Evolutionary conservation across 495 filamentous ascomycete genomes (phyloP).

Genomic region (Aspergillus campestris): DNA sequence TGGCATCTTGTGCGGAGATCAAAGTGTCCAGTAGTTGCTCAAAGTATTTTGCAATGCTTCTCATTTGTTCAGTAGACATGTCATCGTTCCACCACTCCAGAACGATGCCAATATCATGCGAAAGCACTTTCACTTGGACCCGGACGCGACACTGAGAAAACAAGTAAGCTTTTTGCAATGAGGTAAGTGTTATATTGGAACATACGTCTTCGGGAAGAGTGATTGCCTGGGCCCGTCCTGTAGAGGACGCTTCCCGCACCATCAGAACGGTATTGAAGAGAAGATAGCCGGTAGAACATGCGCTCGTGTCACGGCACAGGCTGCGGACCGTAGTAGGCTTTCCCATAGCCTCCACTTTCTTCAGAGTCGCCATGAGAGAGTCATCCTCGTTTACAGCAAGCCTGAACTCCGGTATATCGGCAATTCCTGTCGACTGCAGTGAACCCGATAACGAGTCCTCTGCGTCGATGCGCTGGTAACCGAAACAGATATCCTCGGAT

Average conservation of each 20-base stretch:
- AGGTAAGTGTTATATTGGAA: background rate
- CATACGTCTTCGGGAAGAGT: constrained; percentile 29
- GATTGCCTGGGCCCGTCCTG: constrained; percentile 22
- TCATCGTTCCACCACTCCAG: constrained; percentile 40
- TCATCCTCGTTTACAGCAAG: constrained; percentile 27
- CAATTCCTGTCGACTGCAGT: constrained; percentile 13
- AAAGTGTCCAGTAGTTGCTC: constrained; percentile 23
- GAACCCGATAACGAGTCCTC: constrained; percentile 12
- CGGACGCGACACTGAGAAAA: constrained; percentile 33
- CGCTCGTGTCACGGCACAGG: constrained; percentile 1
- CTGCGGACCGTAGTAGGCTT: no score
- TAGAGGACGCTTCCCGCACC: constrained; percentile 20
- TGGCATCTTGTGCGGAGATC: constrained; percentile 19
- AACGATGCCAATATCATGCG: constrained; percentile 34
- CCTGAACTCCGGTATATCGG: constrained; percentile 13
- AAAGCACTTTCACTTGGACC: constrained; percentile 37
- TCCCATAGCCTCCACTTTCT: constrained; percentile 14
- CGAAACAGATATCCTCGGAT: constrained; percentile 48
- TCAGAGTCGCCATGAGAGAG: constrained; percentile 22
- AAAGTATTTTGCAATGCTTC: constrained; percentile 33
- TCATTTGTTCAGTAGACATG: constrained; percentile 37
- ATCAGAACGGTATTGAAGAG: constrained; percentile 35
- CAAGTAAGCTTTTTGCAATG: no score
- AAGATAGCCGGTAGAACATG: constrained; percentile 10
- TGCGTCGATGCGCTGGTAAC: constrained; percentile 33